Evolutionary conservation across 78 protist species (phyloP), one percentile per base, ranked within the genome.

Genomic region (Dictyostelium purpureum): DNA sequence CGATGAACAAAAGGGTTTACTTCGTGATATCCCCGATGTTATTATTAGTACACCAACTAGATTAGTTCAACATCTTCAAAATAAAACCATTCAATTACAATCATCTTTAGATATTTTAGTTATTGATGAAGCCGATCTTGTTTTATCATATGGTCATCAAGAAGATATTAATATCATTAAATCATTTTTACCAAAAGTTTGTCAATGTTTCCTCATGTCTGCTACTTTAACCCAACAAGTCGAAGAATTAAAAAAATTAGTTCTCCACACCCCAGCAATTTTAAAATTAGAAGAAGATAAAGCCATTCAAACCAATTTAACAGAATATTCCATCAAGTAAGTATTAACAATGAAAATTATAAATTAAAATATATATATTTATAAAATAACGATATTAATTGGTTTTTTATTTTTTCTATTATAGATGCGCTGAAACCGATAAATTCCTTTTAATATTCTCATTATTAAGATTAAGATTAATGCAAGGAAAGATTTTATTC

Each of bases 91-190:
- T 33, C 33, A 56, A 54, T 77, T 93, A 33, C 69, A 54, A 19
- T 33, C 6, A 6, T 52, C 82, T 19, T 57, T 96, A 1, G 61
- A 67, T 40, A 61, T 74, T 57, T 49, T 96, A 57, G 97, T 96
- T 0, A 16, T 95, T 51, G 98, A 97, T 91, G 98, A 97, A 61
- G 98, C 98, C 6, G 98, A 97, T 76, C 83, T 94, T 35, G 77
- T 97, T 21, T 74, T 95, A 33, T 87, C 96, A 51, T 95, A 85
- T 71, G 98, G 97, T 54, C 88, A 94, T 73, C 93, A 93, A 43
- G 81, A 94, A 10, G 98, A 93, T 21, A 40, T 96, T 43, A 79
- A 90, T 9, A 10, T 5, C 4, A 66, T 94, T 38, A 57, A 73
- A 24, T 19, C 83, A 0, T 59, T 3, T 49, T 42, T 91, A 1